phyloP scores from a whole-genome alignment of 345 rosid genomes.

The Microthlaspi erraticum region DNA sequence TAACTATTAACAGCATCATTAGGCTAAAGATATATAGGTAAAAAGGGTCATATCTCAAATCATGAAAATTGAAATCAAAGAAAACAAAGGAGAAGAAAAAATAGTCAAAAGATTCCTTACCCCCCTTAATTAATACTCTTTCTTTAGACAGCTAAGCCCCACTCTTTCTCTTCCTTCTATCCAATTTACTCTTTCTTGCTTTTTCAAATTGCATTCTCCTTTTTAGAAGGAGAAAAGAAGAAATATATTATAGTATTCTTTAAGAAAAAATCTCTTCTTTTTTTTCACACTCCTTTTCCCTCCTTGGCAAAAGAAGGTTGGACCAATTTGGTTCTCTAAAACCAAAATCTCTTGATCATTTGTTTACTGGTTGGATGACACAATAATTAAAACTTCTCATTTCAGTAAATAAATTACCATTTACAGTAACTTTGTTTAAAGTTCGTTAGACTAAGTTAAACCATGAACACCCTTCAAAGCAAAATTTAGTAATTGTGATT shows the following conservation, averaged over 20 bases:
- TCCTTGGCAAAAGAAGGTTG: conserved; percentile 30
- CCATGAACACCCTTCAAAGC: background rate
- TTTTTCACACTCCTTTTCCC: conserved; percentile 9
- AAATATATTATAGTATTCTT: background rate
- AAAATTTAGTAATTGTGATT: background rate
- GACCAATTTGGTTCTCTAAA: conserved; percentile 27
- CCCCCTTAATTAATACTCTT: conserved; percentile 33
- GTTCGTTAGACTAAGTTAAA: background rate
- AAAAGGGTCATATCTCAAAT: conserved; percentile 21
- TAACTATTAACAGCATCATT: no score
- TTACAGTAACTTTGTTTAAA: background rate
- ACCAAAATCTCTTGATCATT: conserved; percentile 27
- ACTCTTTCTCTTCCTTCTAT: conserved; percentile 35
- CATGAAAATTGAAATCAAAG: conserved; percentile 11
- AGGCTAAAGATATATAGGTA: conserved; percentile 21
- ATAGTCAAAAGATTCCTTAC: conserved; percentile 42
- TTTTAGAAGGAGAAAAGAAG: conserved; percentile 23
- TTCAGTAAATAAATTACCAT: background rate
- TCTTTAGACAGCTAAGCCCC: conserved; percentile 45
- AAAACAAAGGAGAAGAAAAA: conserved; percentile 25
- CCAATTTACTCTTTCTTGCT: conserved; percentile 34
- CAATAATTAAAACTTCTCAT: no score
- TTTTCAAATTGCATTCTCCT: conserved; percentile 20
- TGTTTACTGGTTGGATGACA: no score
- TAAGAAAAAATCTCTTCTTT: background rate